Evolutionary conservation across 192 early-diverging fungal genomes (phyloP).

Genomic region (Coemansia aciculifera): DNA sequence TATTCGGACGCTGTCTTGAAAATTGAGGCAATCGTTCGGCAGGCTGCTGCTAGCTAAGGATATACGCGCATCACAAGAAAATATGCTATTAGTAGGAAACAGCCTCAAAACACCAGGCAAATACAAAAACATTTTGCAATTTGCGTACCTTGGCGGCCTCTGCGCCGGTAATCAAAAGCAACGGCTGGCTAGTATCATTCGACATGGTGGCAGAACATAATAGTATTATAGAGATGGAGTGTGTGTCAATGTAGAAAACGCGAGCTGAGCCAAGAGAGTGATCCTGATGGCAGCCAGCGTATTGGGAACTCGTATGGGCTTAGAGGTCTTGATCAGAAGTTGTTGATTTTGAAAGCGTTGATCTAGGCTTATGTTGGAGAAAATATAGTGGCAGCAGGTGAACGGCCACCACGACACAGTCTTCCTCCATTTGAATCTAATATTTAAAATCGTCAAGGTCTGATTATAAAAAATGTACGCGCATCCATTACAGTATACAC

Average conservation of each 20-base stretch:
- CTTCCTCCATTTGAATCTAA: conserved; percentile 7
- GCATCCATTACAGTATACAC: conserved; percentile 5
- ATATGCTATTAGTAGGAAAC: background rate
- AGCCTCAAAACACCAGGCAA: background rate
- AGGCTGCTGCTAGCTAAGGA: background rate
- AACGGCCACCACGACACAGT: background rate
- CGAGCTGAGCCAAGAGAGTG: background rate
- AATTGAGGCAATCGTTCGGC: background rate
- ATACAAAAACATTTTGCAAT: background rate
- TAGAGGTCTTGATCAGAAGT: background rate
- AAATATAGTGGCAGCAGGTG: background rate
- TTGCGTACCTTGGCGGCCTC: conserved; percentile 3
- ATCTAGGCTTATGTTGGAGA: background rate
- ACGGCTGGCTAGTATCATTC: background rate
- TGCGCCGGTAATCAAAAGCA: background rate
- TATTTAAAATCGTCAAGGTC: conserved; percentile 5
- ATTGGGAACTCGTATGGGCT: background rate
- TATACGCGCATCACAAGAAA: background rate
- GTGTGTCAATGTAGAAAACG: background rate
- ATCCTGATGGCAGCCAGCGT: background rate
- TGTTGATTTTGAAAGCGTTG: background rate
- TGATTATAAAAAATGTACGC: conserved; percentile 6
- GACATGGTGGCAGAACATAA: background rate
- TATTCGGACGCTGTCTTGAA: background rate
- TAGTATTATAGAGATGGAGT: background rate